Conservation (phyloP, 345 rosid species). For the Trapa bicornis region DNA sequence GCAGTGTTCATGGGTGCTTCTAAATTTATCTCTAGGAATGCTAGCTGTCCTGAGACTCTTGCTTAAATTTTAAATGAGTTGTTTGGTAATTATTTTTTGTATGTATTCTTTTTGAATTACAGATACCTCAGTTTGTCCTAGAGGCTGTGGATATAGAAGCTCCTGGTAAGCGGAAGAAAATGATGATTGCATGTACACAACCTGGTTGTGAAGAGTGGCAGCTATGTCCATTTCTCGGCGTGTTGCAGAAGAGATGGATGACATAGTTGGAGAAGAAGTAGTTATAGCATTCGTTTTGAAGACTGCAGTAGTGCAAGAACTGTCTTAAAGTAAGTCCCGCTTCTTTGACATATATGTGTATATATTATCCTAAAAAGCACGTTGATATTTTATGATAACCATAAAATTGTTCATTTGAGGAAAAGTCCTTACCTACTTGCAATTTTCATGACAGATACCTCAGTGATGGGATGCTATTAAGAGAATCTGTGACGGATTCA, state of each 20-base stretch:
- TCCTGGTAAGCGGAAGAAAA: constrained; percentile 62
- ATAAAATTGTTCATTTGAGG: neutral
- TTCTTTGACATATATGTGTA: neutral
- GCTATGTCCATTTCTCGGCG: constrained; percentile 99
- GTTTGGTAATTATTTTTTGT: too few species aligned
- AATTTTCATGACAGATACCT: constrained; percentile 43
- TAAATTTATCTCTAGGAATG: too few species aligned
- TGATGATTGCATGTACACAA: constrained; percentile 91
- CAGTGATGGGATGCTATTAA: constrained; percentile 94
- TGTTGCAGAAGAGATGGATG: constrained; percentile 99
- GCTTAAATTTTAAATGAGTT: too few species aligned
- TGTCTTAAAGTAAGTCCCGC: constrained; percentile 68
- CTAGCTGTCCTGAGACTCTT: too few species aligned
- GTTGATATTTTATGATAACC: neutral
- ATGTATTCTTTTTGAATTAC: constrained; percentile 6
- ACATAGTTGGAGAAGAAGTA: constrained; percentile 87
- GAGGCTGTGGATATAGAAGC: constrained; percentile 76
- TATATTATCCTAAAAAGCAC: neutral
- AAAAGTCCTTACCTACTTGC: neutral
- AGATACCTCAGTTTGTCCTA: constrained; percentile 97
- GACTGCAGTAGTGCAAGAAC: constrained; percentile 81
- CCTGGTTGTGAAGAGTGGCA: constrained; percentile 92
- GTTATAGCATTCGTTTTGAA: constrained; percentile 94
- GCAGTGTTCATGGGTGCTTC: too few species aligned
- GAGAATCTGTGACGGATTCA: constrained; percentile 98